Evolutionary conservation across 495 filamentous ascomycete species (phyloP).

Genomic region (Hypomontagnella submonticulosa): DNA sequence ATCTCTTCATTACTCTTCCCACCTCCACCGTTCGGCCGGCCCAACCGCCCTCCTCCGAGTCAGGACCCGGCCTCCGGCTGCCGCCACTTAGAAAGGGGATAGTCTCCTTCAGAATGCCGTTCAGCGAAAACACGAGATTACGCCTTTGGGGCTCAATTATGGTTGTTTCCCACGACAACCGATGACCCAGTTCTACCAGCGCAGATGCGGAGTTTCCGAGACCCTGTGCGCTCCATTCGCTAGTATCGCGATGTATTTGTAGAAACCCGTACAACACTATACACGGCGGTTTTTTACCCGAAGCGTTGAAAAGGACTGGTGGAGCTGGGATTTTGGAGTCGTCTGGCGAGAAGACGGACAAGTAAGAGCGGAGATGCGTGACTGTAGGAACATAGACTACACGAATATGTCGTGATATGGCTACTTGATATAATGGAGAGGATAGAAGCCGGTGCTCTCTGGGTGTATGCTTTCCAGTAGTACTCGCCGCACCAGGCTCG

Average conservation of each 20-base stretch:
- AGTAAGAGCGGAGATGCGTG: slow-evolving; percentile 79
- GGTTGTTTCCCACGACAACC: slow-evolving; percentile 49
- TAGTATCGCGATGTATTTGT: slow-evolving; percentile 73
- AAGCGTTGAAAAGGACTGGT: slow-evolving; percentile 18
- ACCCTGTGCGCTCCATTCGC: slow-evolving; percentile 87
- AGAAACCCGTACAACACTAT: slow-evolving; percentile 75
- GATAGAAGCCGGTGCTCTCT: slow-evolving; percentile 57
- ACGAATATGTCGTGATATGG: slow-evolving; percentile 72
- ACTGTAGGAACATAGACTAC: slow-evolving; percentile 78
- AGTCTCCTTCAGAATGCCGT: slow-evolving; percentile 61
- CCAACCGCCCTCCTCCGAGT: slow-evolving; percentile 68
- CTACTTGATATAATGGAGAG: slow-evolving; percentile 75
- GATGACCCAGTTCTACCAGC: slow-evolving; percentile 71
- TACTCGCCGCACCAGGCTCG: neutral
- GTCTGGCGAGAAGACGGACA: slow-evolving; percentile 63
- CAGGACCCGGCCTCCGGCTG: slow-evolving; percentile 54
- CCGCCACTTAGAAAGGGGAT: slow-evolving; percentile 73
- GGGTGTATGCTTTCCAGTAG: slow-evolving; percentile 8
- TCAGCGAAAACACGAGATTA: slow-evolving; percentile 26
- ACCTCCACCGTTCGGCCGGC: slow-evolving; percentile 75
- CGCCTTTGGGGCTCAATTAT: slow-evolving; percentile 48
- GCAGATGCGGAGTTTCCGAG: slow-evolving; percentile 74
- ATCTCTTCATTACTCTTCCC: slow-evolving; percentile 71
- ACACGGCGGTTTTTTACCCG: slow-evolving; percentile 40
- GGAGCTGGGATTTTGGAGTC: slow-evolving; percentile 43